phyloP scores from a whole-genome alignment of 441 rosid species.

The Populus trichocarpa region DNA sequence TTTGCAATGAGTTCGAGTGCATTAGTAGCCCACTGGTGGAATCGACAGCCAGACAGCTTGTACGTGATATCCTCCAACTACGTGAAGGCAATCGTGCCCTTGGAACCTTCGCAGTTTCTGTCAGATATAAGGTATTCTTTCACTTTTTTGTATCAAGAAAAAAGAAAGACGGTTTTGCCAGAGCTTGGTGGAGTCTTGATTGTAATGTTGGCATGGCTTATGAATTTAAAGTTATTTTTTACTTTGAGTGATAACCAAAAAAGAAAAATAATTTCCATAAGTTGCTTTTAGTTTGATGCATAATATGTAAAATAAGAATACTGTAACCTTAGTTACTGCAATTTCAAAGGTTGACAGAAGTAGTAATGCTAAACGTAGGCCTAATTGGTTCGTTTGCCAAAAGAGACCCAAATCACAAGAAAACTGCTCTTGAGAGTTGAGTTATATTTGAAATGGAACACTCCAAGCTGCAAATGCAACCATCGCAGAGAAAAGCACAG shows the following conservation, averaged over 20 bases:
- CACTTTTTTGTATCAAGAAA: not conserved
- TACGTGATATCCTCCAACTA: slow-evolving; percentile 69
- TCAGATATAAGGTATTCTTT: slow-evolving; percentile 61
- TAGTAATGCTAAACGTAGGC: too few relatives aligned
- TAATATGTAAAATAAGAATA: too few relatives aligned
- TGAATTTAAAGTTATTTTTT: not conserved
- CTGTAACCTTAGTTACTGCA: not conserved
- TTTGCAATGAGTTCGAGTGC: slow-evolving; percentile 89
- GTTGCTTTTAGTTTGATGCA: not conserved
- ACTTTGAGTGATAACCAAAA: not conserved
- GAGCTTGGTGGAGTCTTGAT: not conserved
- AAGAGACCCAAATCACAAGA: too few relatives aligned
- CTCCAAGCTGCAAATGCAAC: too few relatives aligned
- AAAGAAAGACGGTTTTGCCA: not conserved
- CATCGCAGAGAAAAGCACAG: too few relatives aligned
- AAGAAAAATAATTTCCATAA: not conserved
- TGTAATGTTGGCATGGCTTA: not conserved
- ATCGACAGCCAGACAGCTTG: slow-evolving; percentile 81
- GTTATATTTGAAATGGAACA: too few relatives aligned
- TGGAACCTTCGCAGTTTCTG: slow-evolving; percentile 66
- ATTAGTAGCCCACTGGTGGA: slow-evolving; percentile 84
- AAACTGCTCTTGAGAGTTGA: too few relatives aligned
- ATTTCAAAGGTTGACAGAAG: too few relatives aligned
- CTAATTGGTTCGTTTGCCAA: too few relatives aligned
- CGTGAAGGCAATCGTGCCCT: slow-evolving; percentile 74